Conservation (phyloP, 176 grass and related monocot species). For the Zoysia japonica region DNA sequence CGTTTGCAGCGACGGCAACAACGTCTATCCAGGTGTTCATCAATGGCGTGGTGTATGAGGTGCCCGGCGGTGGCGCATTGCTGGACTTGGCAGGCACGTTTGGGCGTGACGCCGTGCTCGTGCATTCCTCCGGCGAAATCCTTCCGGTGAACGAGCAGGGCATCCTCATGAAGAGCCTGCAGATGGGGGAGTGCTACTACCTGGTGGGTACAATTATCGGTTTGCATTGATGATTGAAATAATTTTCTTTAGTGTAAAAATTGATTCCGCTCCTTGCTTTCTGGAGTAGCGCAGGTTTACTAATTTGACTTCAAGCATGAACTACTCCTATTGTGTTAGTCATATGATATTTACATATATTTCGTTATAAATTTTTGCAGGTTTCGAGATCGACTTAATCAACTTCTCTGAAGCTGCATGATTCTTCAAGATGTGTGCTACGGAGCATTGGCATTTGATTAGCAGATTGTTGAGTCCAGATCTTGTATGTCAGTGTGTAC, state of each 20-base stretch:
- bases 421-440: conserved; percentile 29
- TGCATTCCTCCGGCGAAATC: conserved; percentile 62
- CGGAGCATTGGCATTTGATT: conserved; percentile 28
- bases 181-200: conserved; percentile 66
- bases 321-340: not conserved
- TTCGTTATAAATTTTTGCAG: not conserved
- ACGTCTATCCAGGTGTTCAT: conserved; percentile 55
- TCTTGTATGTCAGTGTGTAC: conserved; percentile 18
- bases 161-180: conserved; percentile 56
- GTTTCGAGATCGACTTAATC: conserved; percentile 48
- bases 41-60: conserved; percentile 49
- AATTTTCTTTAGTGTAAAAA: not conserved
- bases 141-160: conserved; percentile 55
- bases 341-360: not conserved
- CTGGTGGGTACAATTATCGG: conserved; percentile 33
- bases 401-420: not conserved
- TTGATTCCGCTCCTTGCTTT: not conserved
- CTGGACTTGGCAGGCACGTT: conserved; percentile 49
- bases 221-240: not conserved
- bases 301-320: not conserved
- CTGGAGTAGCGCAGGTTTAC: not conserved
- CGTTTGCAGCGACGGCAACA: conserved; percentile 2
- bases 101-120: conserved; percentile 45
- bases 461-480: conserved; percentile 8
- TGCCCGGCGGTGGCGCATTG: conserved; percentile 4